Percentiles rank a stretch among this genome's conserved stretches.
Conservation (phyloP, 805 yeast genomes). For the Barnettozyma sucrosica region DNA sequence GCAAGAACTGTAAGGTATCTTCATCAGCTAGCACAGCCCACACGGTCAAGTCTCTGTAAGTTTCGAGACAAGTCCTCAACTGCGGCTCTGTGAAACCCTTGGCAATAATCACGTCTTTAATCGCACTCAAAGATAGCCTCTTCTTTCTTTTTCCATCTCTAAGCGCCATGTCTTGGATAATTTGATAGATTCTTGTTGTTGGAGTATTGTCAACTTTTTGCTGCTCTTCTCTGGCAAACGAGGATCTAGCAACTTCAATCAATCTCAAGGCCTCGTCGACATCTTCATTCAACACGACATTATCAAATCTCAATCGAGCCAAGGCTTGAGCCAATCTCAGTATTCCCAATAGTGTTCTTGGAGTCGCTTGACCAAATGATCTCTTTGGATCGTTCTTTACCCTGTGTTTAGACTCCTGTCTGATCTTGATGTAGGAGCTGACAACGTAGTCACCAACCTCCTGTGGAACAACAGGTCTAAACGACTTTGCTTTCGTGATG, state of each 20-base stretch:
- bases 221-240: slow-evolving; percentile 52
- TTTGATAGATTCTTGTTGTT: slow-evolving; percentile 63
- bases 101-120: slow-evolving; percentile 62
- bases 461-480: slow-evolving; percentile 77
- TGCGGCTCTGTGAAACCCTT: slow-evolving; percentile 83
- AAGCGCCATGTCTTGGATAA: slow-evolving; percentile 55
- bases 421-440: slow-evolving; percentile 78
- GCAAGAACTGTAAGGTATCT: slow-evolving; percentile 52
- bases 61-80: slow-evolving; percentile 66
- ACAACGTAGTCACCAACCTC: slow-evolving; percentile 85
- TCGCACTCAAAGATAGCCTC: slow-evolving; percentile 37
- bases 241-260: slow-evolving; percentile 78
- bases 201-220: slow-evolving; percentile 55
- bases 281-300: slow-evolving; percentile 65
- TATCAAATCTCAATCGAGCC: slow-evolving; percentile 81
- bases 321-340: slow-evolving; percentile 91
- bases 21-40: slow-evolving; percentile 68
- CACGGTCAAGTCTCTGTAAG: slow-evolving; percentile 64
- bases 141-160: slow-evolving; percentile 29
- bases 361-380: slow-evolving; percentile 89
- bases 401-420: slow-evolving; percentile 83
- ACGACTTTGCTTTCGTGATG: slow-evolving; percentile 77
- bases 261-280: slow-evolving; percentile 95
- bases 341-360: slow-evolving; percentile 88
- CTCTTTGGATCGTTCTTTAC: slow-evolving; percentile 57